A percentile compares a stretch with the other conserved stretches of the same genome.
phyloP scores from a whole-genome alignment of 768 basidiomycete species.

The Tulasnella sp. region DNA sequence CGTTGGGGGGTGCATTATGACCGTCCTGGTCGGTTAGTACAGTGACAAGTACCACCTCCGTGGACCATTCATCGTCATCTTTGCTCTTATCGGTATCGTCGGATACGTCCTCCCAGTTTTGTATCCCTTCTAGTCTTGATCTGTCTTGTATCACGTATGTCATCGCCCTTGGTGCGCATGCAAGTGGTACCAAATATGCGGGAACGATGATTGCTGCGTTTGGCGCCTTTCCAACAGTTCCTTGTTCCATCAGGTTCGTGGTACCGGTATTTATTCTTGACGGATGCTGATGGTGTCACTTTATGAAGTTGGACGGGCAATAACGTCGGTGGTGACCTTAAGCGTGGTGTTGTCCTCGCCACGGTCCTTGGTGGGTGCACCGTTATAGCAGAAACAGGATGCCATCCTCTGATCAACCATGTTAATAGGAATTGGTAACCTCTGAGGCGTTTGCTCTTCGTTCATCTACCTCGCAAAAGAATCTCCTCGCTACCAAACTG shows the following conservation, averaged over 20 bases:
- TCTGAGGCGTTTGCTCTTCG: slow-evolving; percentile 38
- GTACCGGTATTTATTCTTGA: background rate
- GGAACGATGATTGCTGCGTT: slow-evolving; percentile 26
- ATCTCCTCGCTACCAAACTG: slow-evolving; percentile 30
- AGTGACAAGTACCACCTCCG: slow-evolving; percentile 31
- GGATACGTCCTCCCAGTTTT: slow-evolving; percentile 38
- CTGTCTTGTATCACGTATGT: background rate
- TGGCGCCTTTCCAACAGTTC: slow-evolving; percentile 43
- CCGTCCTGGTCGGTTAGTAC: slow-evolving; percentile 30
- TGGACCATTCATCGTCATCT: slow-evolving; percentile 39
- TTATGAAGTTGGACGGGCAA: slow-evolving; percentile 36
- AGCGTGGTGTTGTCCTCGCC: slow-evolving; percentile 39
- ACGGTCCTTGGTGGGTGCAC: slow-evolving; percentile 34
- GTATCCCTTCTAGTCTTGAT: background rate
- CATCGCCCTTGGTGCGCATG: background rate
- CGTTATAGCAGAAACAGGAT: background rate
- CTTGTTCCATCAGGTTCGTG: slow-evolving; percentile 31
- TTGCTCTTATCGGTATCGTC: slow-evolving; percentile 34
- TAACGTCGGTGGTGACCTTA: slow-evolving; percentile 44
- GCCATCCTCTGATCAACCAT: background rate
- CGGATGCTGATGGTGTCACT: too few species aligned
- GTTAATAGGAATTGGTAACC: slow-evolving; percentile 40
- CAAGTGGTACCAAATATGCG: background rate
- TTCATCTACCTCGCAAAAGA: slow-evolving; percentile 29
- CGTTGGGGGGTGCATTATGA: slow-evolving; percentile 44